phyloP scores from a whole-genome alignment of 352 stramenopile species.

The Phytophthora meadii region DNA sequence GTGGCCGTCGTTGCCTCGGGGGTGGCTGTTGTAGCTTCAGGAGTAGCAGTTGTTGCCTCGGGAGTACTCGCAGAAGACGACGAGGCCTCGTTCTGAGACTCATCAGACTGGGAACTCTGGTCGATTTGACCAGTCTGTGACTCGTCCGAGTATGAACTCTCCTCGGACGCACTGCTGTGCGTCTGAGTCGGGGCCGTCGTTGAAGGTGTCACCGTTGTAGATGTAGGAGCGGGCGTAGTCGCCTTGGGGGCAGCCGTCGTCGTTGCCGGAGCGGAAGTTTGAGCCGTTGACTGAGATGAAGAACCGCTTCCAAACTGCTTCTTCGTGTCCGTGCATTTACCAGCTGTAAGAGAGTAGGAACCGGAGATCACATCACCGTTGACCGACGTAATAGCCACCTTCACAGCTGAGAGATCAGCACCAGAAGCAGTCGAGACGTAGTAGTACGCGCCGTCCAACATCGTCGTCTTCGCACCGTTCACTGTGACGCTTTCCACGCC shows the following conservation, averaged over 20 bases:
- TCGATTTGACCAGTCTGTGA: slow-evolving; percentile 19
- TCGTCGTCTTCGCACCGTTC: slow-evolving; percentile 61
- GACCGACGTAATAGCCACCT: slow-evolving; percentile 62
- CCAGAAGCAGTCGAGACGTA: slow-evolving; percentile 46
- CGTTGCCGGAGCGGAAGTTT: slow-evolving; percentile 6
- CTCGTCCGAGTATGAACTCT: not conserved
- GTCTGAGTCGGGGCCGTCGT: slow-evolving; percentile 25
- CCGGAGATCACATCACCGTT: slow-evolving; percentile 61
- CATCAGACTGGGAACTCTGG: slow-evolving; percentile 14
- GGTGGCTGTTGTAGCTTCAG: not conserved
- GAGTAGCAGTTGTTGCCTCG: slow-evolving; percentile 1
- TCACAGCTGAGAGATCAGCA: slow-evolving; percentile 47
- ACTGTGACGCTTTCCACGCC: slow-evolving; percentile 68
- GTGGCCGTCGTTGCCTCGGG: not conserved
- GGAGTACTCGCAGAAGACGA: slow-evolving; percentile 5
- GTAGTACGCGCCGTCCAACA: slow-evolving; percentile 77
- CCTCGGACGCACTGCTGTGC: slow-evolving; percentile 11
- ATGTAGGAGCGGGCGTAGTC: slow-evolving; percentile 9
- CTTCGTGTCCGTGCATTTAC: slow-evolving; percentile 38
- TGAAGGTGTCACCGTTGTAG: slow-evolving; percentile 22
- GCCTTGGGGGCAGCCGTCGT: slow-evolving; percentile 1
- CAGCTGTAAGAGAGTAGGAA: slow-evolving; percentile 52
- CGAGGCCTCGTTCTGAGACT: slow-evolving; percentile 5
- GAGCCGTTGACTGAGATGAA: slow-evolving; percentile 10
- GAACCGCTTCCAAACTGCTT: slow-evolving; percentile 39